These are phyloP conservation scores for Vitis hybrid DNA, from an alignment of 177 flowering plant genomes.

Conservation along the genomic window DNA sequence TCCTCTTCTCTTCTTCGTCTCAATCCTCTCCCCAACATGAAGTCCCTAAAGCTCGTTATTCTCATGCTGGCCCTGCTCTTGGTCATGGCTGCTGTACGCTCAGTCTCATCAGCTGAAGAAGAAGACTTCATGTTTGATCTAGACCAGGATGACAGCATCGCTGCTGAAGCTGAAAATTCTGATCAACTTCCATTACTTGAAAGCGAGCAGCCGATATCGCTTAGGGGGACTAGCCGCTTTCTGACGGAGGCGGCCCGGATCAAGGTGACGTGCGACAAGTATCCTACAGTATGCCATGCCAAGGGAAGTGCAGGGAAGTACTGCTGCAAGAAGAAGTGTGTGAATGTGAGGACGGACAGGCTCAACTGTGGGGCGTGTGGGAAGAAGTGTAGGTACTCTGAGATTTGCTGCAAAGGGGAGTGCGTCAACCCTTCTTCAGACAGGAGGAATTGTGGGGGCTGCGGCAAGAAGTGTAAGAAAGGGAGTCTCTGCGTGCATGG, in stretches of 20 bases:
- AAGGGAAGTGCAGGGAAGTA: conserved; percentile 25
- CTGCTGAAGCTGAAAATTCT: neutral
- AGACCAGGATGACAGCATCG: neutral
- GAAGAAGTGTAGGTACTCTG: too few relatives aligned
- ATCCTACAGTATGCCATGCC: conserved; percentile 22
- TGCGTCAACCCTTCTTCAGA: too few relatives aligned
- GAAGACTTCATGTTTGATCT: neutral
- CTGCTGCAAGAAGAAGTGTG: conserved; percentile 42
- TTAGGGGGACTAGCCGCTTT: conserved; percentile 14
- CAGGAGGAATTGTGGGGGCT: too few relatives aligned
- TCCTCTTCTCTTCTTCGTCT: too few relatives aligned
- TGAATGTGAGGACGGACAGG: conserved; percentile 21
- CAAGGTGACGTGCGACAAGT: conserved; percentile 20
- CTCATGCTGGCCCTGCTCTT: too few relatives aligned
- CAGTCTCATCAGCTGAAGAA: neutral
- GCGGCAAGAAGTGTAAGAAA: neutral
- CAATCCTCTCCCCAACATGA: too few relatives aligned
- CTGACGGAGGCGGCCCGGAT: neutral
- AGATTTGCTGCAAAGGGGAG: too few relatives aligned
- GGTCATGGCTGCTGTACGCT: too few relatives aligned
- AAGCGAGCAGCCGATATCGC: neutral
- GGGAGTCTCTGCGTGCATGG: conserved; percentile 36
- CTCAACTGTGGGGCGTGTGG: conserved; percentile 7
- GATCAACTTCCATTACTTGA: neutral
- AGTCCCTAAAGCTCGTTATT: too few relatives aligned